Evolutionary conservation across 306 rosid genomes (phyloP).

Genomic region (Dryas octopetala): DNA sequence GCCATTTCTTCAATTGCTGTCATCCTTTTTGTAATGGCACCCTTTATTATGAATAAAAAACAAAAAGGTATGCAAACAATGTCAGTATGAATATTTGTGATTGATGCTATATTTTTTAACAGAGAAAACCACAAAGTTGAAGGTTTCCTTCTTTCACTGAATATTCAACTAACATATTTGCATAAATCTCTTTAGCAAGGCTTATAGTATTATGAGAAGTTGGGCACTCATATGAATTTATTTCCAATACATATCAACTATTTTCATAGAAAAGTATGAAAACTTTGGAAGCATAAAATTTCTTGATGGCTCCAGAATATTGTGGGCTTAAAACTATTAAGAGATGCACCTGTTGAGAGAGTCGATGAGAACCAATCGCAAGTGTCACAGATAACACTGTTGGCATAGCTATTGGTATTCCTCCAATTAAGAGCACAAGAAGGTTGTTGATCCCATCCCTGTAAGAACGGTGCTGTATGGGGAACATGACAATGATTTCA

Average conservation of each 20-base stretch:
- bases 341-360: conserved; percentile 76
- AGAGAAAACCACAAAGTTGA: conserved; percentile 1
- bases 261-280: not conserved
- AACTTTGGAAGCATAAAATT: not conserved
- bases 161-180: conserved; percentile 3
- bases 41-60: conserved; percentile 40
- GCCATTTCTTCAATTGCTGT: conserved; percentile 98
- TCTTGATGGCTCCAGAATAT: conserved; percentile 6
- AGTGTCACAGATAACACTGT: conserved; percentile 90
- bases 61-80: not conserved
- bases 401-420: conserved; percentile 96
- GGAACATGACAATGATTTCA: conserved; percentile 85
- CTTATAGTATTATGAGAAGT: not conserved
- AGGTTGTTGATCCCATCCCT: conserved; percentile 90
- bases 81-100: conserved; percentile 22
- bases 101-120: not conserved
- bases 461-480: conserved; percentile 71
- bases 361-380: conserved; percentile 88
- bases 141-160: not conserved
- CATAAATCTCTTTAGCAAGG: not conserved
- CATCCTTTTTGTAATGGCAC: conserved; percentile 92
- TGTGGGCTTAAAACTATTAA: not conserved
- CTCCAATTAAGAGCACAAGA: conserved; percentile 92
- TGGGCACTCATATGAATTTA: not conserved
- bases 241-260: not conserved